These are phyloP conservation scores for Candida dajiaensis DNA, from an alignment of 805 yeast species.

Conservation along the genomic window DNA sequence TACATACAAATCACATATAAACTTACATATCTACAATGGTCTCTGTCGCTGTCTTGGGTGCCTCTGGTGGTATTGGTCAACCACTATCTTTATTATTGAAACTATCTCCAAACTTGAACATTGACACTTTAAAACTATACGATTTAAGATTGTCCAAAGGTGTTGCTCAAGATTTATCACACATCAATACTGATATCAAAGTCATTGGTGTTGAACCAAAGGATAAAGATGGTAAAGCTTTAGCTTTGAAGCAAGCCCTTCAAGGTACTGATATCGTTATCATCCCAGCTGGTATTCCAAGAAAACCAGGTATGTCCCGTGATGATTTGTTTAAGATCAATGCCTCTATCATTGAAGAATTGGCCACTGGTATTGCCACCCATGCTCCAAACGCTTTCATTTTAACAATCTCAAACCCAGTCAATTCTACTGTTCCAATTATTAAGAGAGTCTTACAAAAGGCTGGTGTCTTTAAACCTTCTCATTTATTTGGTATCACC, in stretches of 20 bases:
- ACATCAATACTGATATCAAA: conserved; percentile 63
- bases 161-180: conserved; percentile 83
- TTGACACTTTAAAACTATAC: conserved; percentile 65
- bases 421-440: conserved; percentile 88
- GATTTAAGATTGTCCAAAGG: conserved; percentile 85
- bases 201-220: conserved; percentile 58
- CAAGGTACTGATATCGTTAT: conserved; percentile 42
- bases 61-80: conserved; percentile 95
- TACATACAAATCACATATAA: no score
- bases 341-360: conserved; percentile 69
- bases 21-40: no score
- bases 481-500: conserved; percentile 80
- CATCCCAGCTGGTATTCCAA: conserved; percentile 84
- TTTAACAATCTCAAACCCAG: conserved; percentile 86
- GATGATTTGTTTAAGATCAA: conserved; percentile 83
- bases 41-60: conserved; percentile 84
- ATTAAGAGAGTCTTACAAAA: conserved; percentile 74
- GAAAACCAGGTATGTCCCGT: conserved; percentile 94
- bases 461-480: conserved; percentile 63
- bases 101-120: conserved; percentile 44
- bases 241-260: conserved; percentile 25
- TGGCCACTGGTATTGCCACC: conserved; percentile 71
- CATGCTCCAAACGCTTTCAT: conserved; percentile 70
- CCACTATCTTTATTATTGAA: conserved; percentile 80
- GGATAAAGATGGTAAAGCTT: conserved; percentile 43